Evolutionary conservation across 2,329 filamentous ascomycete genomes (phyloP), one percentile per base, ranked within the genome.

Genomic region (Pseudogymnoascus sp.): DNA sequence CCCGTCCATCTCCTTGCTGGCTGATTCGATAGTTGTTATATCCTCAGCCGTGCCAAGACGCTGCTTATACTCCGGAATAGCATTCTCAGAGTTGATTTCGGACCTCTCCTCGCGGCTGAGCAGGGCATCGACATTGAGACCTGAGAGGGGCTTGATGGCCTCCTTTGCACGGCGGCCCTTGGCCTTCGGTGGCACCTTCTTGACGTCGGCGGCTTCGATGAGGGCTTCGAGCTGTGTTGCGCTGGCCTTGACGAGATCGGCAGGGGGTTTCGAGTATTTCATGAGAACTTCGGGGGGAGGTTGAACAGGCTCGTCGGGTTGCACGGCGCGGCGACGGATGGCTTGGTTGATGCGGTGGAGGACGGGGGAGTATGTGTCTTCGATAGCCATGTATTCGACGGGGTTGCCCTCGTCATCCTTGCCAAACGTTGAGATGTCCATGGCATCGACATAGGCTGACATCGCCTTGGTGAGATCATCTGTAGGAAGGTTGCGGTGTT

Each of bases 341-440:
- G 91, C 91, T 73, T 95, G 88, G 69, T 92, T 91, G 65, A 97
- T 84, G 34, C 92, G 88, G 74, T 97, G 93, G n/a, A 97, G 82
- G 4, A 89, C 78, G 3, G 93, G 92, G 23, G 91, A 92, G 73
- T 86, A 97, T 0, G 87, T 87, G 59, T 96, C 91, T 42, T 96
- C 90, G 59, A 93, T 83, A 0, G 86, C 79, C 45, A 89, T 86
- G 65, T 90, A 93, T 71, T 97, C 91, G 1, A 77, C 73, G 1
- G 78, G 75, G 8, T 84, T 75, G 11, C 87, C 90, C 47, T 93
- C 83, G 54, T 95, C 90, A 69, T 96, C 88, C 54, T 80, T 82
- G 8, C 82, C 88, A 70, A 88, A 86, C 0, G 75, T 80, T 1
- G 88, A 88, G 1, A 99, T 78, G 70, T 97, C 93, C 93, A 99